Evolutionary conservation across 2,329 filamentous ascomycete species (phyloP).

Genomic region (Endoconidiophora polonica): DNA sequence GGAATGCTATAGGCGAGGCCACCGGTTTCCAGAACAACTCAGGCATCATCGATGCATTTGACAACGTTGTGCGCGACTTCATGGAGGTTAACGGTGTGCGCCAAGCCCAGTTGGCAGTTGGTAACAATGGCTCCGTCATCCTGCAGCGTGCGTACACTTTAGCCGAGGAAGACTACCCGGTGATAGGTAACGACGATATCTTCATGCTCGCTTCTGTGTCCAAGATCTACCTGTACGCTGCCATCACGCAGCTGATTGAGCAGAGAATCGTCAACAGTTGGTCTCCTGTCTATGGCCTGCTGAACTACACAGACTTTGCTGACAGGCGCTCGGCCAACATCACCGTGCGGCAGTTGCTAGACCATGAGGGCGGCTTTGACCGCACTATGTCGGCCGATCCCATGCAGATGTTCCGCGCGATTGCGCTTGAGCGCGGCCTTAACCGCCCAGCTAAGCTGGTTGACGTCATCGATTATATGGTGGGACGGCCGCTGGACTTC

Average conservation of each 20-base stretch:
- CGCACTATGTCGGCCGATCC: constrained; percentile 7
- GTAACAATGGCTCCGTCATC: constrained; percentile 8
- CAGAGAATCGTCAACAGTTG: constrained; percentile 9
- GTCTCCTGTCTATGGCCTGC: constrained; percentile 7
- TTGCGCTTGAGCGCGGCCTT: constrained; percentile 4
- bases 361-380: constrained; percentile 11
- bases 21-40: constrained; percentile 7
- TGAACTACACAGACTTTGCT: constrained; percentile 6
- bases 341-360: constrained; percentile 12
- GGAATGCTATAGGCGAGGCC: constrained; percentile 3
- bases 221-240: constrained; percentile 14
- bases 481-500: constrained; percentile 11
- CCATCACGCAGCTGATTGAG: constrained; percentile 11
- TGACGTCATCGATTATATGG: constrained; percentile 15
- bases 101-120: constrained; percentile 13
- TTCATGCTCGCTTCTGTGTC: constrained; percentile 14
- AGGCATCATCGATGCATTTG: background rate
- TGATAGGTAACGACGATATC: constrained; percentile 9
- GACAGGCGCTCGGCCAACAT: constrained; percentile 12
- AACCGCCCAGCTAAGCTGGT: constrained; percentile 11
- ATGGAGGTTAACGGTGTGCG: constrained; percentile 13
- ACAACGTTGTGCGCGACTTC: constrained; percentile 8
- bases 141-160: constrained; percentile 13
- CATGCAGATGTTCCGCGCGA: constrained; percentile 11
- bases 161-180: constrained; percentile 12